phyloP scores from a whole-genome alignment of 768 basidiomycete genomes.

The Serendipita sp. region DNA sequence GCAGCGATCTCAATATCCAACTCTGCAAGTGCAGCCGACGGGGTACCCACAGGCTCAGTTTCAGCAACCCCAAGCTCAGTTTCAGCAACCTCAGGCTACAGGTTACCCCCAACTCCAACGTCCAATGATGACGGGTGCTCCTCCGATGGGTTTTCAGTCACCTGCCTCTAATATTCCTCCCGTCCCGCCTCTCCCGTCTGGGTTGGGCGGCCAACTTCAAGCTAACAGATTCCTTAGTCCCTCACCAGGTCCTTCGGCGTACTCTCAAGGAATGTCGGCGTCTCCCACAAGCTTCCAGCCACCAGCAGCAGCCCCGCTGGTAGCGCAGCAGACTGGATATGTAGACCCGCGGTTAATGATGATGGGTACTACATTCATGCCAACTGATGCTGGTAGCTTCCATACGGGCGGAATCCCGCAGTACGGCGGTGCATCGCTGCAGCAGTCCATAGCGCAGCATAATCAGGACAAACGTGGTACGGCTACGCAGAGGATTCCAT shows the following conservation, averaged over 20 bases:
- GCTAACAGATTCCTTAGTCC: constrained; percentile 32
- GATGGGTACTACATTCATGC: constrained; percentile 90
- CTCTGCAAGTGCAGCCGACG: constrained; percentile 42
- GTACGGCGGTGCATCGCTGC: constrained; percentile 34
- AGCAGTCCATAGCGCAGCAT: constrained; percentile 77
- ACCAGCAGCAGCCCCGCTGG: constrained; percentile 24
- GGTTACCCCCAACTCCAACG: constrained; percentile 18
- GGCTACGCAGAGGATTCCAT: constrained; percentile 52
- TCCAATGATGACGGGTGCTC: constrained; percentile 15
- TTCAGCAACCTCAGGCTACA: constrained; percentile 45
- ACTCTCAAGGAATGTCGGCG: background rate
- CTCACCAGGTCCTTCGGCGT: constrained; percentile 28
- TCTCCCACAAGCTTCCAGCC: constrained; percentile 41
- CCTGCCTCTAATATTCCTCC: constrained; percentile 36
- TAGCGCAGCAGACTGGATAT: constrained; percentile 64
- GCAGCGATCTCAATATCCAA: constrained; percentile 4
- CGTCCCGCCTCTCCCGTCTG: constrained; percentile 44
- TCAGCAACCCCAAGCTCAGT: constrained; percentile 29
- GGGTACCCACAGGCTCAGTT: constrained; percentile 27
- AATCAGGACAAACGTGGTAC: constrained; percentile 59
- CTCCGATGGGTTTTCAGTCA: constrained; percentile 13
- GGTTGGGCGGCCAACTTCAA: constrained; percentile 25
- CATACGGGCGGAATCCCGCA: constrained; percentile 44
- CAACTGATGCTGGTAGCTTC: constrained; percentile 45
- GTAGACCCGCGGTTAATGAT: constrained; percentile 70